Evolutionary conservation across 2,329 filamentous ascomycete species (phyloP).

Genomic region (Ophiostoma himal-ulmi): DNA sequence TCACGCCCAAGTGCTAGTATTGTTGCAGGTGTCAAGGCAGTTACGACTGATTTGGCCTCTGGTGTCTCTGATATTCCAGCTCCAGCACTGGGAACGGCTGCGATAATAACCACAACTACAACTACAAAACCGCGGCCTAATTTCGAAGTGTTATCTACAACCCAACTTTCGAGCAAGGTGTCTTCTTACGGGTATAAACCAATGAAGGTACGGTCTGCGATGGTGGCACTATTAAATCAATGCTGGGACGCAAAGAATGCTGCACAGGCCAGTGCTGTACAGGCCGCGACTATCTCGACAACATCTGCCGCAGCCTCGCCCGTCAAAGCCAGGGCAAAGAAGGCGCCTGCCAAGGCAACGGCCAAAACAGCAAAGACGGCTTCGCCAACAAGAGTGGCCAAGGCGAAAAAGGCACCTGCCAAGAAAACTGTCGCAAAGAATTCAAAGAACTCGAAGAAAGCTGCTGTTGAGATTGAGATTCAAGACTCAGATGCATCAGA

Average conservation of each 20-base stretch:
- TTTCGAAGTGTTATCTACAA: slow-evolving; percentile 56
- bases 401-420: slow-evolving; percentile 19
- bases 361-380: not conserved
- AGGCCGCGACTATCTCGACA: not conserved
- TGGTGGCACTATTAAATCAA: slow-evolving; percentile 63
- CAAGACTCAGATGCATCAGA: slow-evolving; percentile 24
- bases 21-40: too few relatives aligned
- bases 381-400: not conserved
- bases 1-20: not conserved
- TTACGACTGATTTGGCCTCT: not conserved
- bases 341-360: slow-evolving; percentile 10
- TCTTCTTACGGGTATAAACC: slow-evolving; percentile 65
- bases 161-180: slow-evolving; percentile 57
- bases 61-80: not conserved
- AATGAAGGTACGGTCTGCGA: slow-evolving; percentile 59
- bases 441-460: slow-evolving; percentile 7
- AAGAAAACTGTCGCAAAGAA: slow-evolving; percentile 28
- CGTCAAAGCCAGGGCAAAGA: not conserved
- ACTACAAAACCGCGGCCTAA: slow-evolving; percentile 40
- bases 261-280: not conserved
- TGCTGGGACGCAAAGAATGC: slow-evolving; percentile 49
- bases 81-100: not conserved
- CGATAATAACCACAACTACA: not conserved
- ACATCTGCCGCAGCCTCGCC: not conserved
- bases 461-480: slow-evolving; percentile 23